Evolutionary conservation across 108 stramenopile genomes (phyloP), one percentile per base, ranked within the genome.

Genomic region (Cafeteria roenbergensis): DNA sequence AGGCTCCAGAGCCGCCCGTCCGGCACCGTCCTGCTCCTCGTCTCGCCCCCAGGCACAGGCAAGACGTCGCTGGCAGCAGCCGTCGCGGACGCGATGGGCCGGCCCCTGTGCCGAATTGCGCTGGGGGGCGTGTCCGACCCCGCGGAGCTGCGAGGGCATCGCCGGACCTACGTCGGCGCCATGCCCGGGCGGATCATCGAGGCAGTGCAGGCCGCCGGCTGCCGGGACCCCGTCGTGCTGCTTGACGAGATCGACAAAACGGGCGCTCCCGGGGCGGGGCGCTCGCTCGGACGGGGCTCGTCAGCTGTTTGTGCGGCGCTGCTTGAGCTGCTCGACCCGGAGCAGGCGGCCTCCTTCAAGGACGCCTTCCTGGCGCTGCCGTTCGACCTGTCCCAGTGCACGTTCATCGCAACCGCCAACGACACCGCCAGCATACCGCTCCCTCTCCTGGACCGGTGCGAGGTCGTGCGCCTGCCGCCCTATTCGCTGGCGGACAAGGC

Each of bases 171-270:
- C 66, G 85, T 97, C 17, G 95, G 95, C 0, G 89, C 92, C 17
- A 91, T 95, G 91, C 92, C 93, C 0, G 95, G 95, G 58, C 94
- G 94, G 67, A 77, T 87, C 14, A 88, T 92, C 56, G 89, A 94
- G 70, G 86, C 88, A 37, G 78, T 97, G 33, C 94, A 94, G 66
- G 82, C 78, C 20, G 80, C 86, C 1, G 83, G 83, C 21, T 70
- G 83, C 3, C 73, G 74, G 55, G 93, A 97, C 73, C 93, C 93
- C 29, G 70, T 97, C 17, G 74, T 97, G 0, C 69, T 97, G 42
- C 90, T 97, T 63, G 95, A 97, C 70, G 95, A 97, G 70, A 88
- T 97, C 64, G 95, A 97, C 72, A 97, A 97, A 68, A 75, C 93
- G 6, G 91, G 90, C 1, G 71, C 77, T 50, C n/a, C n/a, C n/a